Evolutionary conservation across 805 yeast genomes (phyloP).

Genomic region (Komagataella phaffii): DNA sequence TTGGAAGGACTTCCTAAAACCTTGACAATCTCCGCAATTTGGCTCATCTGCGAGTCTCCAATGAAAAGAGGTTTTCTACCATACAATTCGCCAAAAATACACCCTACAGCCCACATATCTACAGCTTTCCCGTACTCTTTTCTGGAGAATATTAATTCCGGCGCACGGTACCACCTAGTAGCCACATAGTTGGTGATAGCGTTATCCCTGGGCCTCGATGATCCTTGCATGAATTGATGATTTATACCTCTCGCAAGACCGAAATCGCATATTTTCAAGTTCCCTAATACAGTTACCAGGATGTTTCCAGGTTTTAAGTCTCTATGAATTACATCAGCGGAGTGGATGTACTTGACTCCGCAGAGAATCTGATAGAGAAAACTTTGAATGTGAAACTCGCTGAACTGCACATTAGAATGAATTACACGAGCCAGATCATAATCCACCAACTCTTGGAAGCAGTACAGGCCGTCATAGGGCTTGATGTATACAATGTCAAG

Average conservation of each 20-base stretch:
- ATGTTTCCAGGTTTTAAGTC: constrained; percentile 90
- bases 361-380: constrained; percentile 73
- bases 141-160: constrained; percentile 63
- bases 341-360: constrained; percentile 80
- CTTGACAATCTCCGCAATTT: constrained; percentile 52
- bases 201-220: constrained; percentile 19
- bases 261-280: constrained; percentile 80
- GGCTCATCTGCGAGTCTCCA: constrained; percentile 63
- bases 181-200: constrained; percentile 80
- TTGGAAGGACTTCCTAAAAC: constrained; percentile 61
- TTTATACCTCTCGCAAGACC: constrained; percentile 78
- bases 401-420: constrained; percentile 59
- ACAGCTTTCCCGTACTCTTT: constrained; percentile 51
- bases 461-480: constrained; percentile 79
- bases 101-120: constrained; percentile 92
- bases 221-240: constrained; percentile 14
- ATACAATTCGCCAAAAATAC: constrained; percentile 76
- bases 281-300: constrained; percentile 61
- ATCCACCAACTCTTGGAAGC: constrained; percentile 78
- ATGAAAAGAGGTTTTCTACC: constrained; percentile 70
- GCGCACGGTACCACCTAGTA: constrained; percentile 93
- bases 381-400: constrained; percentile 72
- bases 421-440: constrained; percentile 75
- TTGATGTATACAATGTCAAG: constrained; percentile 50
- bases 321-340: constrained; percentile 86